phyloP scores from a whole-genome alignment of 1,284 basidiomycete genomes.

The Gymnopus androsaceus region DNA sequence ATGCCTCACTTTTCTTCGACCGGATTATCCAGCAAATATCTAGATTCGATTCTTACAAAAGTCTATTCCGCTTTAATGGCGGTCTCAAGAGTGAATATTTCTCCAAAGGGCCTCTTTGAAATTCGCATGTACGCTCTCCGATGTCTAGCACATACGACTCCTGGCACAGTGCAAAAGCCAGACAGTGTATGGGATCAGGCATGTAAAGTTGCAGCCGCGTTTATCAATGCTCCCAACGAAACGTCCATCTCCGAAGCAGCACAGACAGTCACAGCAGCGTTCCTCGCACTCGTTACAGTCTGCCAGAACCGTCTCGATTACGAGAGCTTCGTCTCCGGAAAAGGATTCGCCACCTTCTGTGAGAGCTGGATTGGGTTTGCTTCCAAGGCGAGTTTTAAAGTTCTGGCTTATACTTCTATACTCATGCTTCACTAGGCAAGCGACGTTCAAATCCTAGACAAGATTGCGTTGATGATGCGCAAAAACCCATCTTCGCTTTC shows the following conservation, averaged over 20 bases:
- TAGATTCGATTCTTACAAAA: constrained; percentile 59
- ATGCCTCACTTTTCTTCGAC: constrained; percentile 37
- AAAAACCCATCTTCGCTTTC: not conserved
- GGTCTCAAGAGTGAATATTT: constrained; percentile 31
- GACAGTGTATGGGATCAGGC: constrained; percentile 68
- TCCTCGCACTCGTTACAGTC: constrained; percentile 39
- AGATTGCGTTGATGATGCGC: constrained; percentile 47
- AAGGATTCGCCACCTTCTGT: constrained; percentile 60
- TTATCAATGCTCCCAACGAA: constrained; percentile 35
- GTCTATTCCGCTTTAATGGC: constrained; percentile 57
- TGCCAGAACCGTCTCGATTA: constrained; percentile 40
- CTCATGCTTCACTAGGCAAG: constrained; percentile 40
- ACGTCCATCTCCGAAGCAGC: constrained; percentile 36
- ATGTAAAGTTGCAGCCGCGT: constrained; percentile 49
- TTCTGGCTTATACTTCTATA: not conserved
- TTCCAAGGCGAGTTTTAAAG: constrained; percentile 40
- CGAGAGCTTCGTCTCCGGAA: constrained; percentile 44
- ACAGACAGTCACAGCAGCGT: constrained; percentile 40
- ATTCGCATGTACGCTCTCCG: constrained; percentile 51
- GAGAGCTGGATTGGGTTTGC: constrained; percentile 64
- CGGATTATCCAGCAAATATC: constrained; percentile 50
- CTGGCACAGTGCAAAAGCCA: constrained; percentile 42
- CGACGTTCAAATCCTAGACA: constrained; percentile 50
- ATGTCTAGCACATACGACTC: constrained; percentile 45
- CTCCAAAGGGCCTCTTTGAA: constrained; percentile 38